Percentiles rank a stretch among this genome's conserved stretches.
These are phyloP conservation scores for Thalia dealbata DNA, from an alignment of 176 grass and related monocot species.

Conservation along the genomic window DNA sequence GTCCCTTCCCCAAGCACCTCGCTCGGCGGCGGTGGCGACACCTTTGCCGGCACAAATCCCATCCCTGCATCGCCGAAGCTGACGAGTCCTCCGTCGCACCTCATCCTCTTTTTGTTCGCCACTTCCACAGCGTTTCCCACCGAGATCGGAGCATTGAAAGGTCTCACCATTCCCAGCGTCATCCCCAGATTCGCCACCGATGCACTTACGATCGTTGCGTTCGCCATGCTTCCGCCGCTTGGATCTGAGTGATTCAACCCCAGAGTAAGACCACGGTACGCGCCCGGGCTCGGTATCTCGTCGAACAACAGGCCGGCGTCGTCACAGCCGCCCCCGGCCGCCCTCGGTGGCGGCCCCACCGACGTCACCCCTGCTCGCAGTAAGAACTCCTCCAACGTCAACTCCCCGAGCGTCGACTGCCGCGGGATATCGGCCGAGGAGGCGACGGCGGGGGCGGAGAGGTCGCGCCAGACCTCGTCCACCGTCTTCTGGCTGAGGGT, in stretches of 20 bases:
- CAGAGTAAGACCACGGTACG: neutral
- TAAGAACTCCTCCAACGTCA: constrained; percentile 6
- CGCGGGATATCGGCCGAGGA: constrained; percentile 17
- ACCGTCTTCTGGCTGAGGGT: constrained; percentile 94
- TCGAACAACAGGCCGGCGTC: neutral
- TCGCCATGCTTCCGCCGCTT: neutral
- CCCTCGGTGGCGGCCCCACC: neutral
- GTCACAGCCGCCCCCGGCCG: neutral
- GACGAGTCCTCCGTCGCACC: neutral
- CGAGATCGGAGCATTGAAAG: neutral
- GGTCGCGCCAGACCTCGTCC: constrained; percentile 76
- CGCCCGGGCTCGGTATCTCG: neutral
- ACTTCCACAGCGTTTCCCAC: neutral
- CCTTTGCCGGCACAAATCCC: neutral
- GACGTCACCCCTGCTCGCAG: neutral
- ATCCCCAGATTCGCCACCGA: neutral
- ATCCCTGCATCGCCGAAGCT: neutral
- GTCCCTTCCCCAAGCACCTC: neutral
- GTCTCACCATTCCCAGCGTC: neutral
- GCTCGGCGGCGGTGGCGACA: neutral
- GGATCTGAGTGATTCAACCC: neutral
- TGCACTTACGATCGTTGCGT: neutral
- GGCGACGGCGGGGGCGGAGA: constrained; percentile 16
- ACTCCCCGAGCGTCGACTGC: neutral
- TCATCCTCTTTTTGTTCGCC: neutral